Evolutionary conservation across 306 rosid genomes (phyloP).

Genomic region (Morella rubra): DNA sequence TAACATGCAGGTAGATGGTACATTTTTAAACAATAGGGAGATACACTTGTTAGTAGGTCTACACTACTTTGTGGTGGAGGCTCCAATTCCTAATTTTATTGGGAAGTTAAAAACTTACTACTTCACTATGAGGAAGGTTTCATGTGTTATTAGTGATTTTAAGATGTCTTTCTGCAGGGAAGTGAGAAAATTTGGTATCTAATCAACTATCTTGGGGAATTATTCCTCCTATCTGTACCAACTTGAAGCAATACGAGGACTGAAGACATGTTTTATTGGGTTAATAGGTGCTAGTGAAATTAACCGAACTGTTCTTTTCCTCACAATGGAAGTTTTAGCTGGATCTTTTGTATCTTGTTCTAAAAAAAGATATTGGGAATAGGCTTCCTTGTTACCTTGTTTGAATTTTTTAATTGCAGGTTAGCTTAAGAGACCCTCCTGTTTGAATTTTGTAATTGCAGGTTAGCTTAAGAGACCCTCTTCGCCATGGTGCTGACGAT

Average conservation of each 20-base stretch:
- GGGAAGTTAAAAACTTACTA: not conserved
- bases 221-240: not conserved
- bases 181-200: not conserved
- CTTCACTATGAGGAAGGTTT: not conserved
- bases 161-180: not conserved
- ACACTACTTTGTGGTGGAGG: not conserved
- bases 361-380: not conserved
- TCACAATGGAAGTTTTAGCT: not conserved
- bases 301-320: not conserved
- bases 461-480: conserved; percentile 94
- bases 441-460: conserved; percentile 24
- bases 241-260: not conserved
- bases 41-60: no score
- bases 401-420: conserved; percentile 40
- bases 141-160: not conserved
- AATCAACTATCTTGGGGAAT: not conserved
- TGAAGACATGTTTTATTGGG: not conserved
- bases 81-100: not conserved
- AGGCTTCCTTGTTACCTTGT: conserved; percentile 3
- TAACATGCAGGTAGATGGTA: not conserved
- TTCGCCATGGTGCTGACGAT: conserved; percentile 73
- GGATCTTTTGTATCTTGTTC: not conserved
- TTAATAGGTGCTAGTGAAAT: not conserved
- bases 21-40: no score
- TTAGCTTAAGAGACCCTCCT: conserved; percentile 89